These are phyloP conservation scores for Arthrinium puccinioides DNA, from an alignment of 2,329 filamentous ascomycete species.

Conservation along the genomic window DNA sequence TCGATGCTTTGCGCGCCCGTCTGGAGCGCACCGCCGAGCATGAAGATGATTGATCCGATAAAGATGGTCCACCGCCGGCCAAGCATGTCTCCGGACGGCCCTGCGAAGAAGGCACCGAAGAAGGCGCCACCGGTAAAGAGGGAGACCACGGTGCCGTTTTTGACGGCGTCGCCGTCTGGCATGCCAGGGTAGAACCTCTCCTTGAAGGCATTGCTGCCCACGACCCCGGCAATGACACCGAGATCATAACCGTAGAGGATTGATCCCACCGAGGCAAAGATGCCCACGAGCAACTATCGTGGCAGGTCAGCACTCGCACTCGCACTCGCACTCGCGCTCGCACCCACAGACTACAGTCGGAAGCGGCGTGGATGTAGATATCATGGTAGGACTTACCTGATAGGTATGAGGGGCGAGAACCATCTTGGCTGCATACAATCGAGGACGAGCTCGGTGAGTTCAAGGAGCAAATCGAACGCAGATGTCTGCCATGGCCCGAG, in stretches of 20 bases:
- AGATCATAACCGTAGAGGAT: slow-evolving; percentile 50
- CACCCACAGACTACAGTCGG: no score
- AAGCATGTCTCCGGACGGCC: slow-evolving; percentile 48
- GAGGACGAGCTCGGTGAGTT: no score
- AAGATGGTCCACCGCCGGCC: slow-evolving; percentile 63
- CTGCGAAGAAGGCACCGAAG: slow-evolving; percentile 53
- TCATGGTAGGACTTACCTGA: slow-evolving; percentile 6
- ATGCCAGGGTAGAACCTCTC: slow-evolving; percentile 27
- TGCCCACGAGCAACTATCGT: slow-evolving; percentile 42
- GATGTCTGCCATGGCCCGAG: no score
- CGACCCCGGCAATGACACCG: slow-evolving; percentile 43
- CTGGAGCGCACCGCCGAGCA: slow-evolving; percentile 65
- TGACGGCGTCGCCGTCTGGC: slow-evolving; percentile 1
- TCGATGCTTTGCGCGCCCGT: slow-evolving; percentile 52
- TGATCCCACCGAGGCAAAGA: slow-evolving; percentile 49
- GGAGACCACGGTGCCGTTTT: slow-evolving; percentile 62
- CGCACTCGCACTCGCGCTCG: not conserved
- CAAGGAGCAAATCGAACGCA: no score
- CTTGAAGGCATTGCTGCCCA: slow-evolving; percentile 39
- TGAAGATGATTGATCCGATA: slow-evolving; percentile 63
- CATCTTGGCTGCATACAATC: slow-evolving; percentile 7
- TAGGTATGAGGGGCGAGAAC: slow-evolving; percentile 7
- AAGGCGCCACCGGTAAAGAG: slow-evolving; percentile 68
- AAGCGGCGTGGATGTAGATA: no score
- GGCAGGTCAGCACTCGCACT: not conserved